A percentile compares a stretch with the other conserved stretches of the same genome.
These are phyloP conservation scores for Plasmodium yoelii DNA, from an alignment of 169 alveolate genomes.

Conservation along the genomic window DNA sequence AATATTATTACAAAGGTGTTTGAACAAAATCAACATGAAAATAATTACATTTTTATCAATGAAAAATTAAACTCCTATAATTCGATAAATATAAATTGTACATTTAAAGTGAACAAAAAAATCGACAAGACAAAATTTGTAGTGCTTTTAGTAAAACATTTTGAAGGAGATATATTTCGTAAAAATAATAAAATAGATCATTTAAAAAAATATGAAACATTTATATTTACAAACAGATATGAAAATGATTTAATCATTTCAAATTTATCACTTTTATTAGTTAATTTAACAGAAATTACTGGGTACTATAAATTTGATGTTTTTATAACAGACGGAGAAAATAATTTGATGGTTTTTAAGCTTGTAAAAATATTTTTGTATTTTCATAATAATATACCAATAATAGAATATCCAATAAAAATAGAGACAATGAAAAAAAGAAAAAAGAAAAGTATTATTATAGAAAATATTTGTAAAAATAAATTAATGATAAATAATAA, in stretches of 20 bases:
- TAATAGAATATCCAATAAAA: slow-evolving; percentile 20
- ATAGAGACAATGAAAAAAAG: not conserved
- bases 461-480: slow-evolving; percentile 5
- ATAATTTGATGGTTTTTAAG: not conserved
- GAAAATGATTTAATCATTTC: slow-evolving; percentile 32
- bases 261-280: slow-evolving; percentile 28
- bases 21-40: slow-evolving; percentile 4
- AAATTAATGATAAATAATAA: slow-evolving; percentile 6
- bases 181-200: slow-evolving; percentile 8
- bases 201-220: slow-evolving; percentile 44
- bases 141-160: slow-evolving; percentile 26
- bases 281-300: slow-evolving; percentile 32
- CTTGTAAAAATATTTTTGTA: slow-evolving; percentile 33
- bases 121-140: slow-evolving; percentile 12
- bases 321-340: slow-evolving; percentile 38
- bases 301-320: slow-evolving; percentile 41
- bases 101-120: slow-evolving; percentile 12
- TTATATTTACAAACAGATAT: slow-evolving; percentile 35
- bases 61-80: not conserved
- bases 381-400: slow-evolving; percentile 37
- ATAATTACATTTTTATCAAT: slow-evolving; percentile 9
- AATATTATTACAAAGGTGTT: not conserved
- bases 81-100: slow-evolving; percentile 20
- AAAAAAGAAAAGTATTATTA: not conserved
- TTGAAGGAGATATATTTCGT: not conserved